These are phyloP conservation scores for Curvularia hawaiiensis DNA, from an alignment of 2,329 filamentous ascomycete species.

Conservation along the genomic window DNA sequence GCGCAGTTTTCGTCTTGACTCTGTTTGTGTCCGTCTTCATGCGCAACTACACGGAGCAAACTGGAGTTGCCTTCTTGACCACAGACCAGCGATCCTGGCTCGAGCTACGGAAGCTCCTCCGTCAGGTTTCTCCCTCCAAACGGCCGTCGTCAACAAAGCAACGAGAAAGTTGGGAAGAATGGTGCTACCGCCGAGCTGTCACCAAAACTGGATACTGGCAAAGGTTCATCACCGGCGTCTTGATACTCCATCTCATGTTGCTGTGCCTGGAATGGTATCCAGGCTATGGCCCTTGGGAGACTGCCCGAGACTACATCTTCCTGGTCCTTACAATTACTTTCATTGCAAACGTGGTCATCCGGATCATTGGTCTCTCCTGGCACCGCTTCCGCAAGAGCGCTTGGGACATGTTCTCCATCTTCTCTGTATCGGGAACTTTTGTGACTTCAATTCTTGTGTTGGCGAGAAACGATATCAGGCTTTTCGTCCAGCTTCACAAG, in stretches of 20 bases:
- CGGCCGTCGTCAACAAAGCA: constrained; percentile 80
- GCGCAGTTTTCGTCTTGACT: constrained; percentile 94
- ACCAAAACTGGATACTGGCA: constrained; percentile 96
- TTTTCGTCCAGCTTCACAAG: constrained; percentile 87
- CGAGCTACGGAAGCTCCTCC: constrained; percentile 86
- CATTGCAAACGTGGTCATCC: constrained; percentile 79
- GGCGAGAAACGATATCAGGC: constrained; percentile 58
- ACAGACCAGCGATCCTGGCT: constrained; percentile 97
- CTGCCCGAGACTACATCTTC: constrained; percentile 75
- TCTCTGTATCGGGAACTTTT: constrained; percentile 80
- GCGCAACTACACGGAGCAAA: constrained; percentile 99
- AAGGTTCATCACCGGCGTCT: constrained; percentile 74
- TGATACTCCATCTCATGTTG: constrained; percentile 82
- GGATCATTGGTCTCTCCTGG: constrained; percentile 90
- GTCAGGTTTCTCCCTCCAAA: constrained; percentile 94
- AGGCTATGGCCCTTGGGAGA: constrained; percentile 73
- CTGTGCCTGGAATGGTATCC: constrained; percentile 86
- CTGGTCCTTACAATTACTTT: constrained; percentile 82
- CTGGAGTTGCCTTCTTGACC: constrained; percentile 93
- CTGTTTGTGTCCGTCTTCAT: constrained; percentile 99
- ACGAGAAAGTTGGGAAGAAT: constrained; percentile 77
- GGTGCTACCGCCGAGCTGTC: constrained; percentile 93
- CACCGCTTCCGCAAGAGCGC: constrained; percentile 87
- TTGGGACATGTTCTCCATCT: constrained; percentile 90
- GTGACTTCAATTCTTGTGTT: constrained; percentile 80